Evolutionary conservation across 805 yeast genomes (phyloP).

Genomic region (Clavispora vitiphila): DNA sequence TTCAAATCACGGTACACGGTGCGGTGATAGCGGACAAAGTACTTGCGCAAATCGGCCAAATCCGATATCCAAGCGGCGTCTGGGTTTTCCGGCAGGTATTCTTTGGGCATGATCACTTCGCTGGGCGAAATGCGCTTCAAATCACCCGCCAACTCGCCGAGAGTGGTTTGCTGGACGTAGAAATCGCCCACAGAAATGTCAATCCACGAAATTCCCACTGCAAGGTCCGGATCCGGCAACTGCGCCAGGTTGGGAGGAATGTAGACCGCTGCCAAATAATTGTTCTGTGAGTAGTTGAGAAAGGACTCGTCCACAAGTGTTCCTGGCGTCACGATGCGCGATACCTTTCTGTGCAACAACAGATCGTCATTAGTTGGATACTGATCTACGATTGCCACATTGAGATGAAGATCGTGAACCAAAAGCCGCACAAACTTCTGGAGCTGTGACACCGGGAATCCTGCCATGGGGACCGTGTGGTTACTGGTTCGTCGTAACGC

Average conservation of each 20-base stretch:
- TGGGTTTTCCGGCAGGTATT: constrained; percentile 33
- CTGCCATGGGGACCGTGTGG: constrained; percentile 69
- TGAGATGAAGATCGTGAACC: constrained; percentile 63
- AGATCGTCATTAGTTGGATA: constrained; percentile 22
- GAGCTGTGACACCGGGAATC: constrained; percentile 73
- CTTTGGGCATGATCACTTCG: constrained; percentile 62
- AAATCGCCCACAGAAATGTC: constrained; percentile 84
- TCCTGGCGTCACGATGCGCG: constrained; percentile 87
- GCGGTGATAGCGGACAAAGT: constrained; percentile 52
- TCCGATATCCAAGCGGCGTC: constrained; percentile 54
- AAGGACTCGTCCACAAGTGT: constrained; percentile 85
- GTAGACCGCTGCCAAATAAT: constrained; percentile 62
- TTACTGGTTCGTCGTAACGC: constrained; percentile 50
- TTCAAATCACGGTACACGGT: constrained; percentile 28
- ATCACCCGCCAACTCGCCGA: constrained; percentile 61
- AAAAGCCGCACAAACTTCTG: constrained; percentile 69
- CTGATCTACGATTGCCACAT: constrained; percentile 85
- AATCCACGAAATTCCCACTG: constrained; percentile 79
- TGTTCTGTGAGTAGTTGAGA: constrained; percentile 65
- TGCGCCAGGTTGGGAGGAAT: constrained; percentile 46
- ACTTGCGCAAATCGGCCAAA: constrained; percentile 53
- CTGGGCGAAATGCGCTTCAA: constrained; percentile 75
- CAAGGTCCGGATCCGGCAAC: constrained; percentile 36
- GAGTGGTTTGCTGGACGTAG: constrained; percentile 57
- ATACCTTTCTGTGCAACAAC: constrained; percentile 59